Conservation (phyloP, 177 flowering plant species). For the Tripterygium wilfordii region DNA sequence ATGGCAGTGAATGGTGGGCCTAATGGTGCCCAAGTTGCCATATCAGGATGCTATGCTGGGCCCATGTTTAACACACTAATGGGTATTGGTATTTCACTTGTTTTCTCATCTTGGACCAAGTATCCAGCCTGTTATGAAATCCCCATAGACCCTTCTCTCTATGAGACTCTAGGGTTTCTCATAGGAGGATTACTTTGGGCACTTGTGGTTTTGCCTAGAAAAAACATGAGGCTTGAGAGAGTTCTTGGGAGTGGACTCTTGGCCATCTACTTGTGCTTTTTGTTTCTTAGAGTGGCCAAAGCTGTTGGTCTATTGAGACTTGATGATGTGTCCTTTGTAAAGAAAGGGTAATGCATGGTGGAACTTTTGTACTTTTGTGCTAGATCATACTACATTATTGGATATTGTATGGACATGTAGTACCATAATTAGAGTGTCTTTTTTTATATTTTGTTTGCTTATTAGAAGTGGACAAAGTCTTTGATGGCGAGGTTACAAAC, state of each 20-base stretch:
- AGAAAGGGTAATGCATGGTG: too few species aligned
- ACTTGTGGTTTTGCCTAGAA: constrained; percentile 40
- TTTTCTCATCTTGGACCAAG: constrained; percentile 30
- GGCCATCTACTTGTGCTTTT: constrained; percentile 31
- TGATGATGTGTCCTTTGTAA: too few species aligned
- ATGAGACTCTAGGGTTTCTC: constrained; percentile 39
- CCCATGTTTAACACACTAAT: constrained; percentile 49
- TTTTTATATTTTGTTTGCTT: too few species aligned
- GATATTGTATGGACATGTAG: too few species aligned
- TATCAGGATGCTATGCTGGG: constrained; percentile 54
- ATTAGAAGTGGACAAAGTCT: too few species aligned
- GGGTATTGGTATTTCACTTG: constrained; percentile 44
- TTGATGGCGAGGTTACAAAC: too few species aligned
- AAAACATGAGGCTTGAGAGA: constrained; percentile 36
- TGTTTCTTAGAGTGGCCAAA: constrained; percentile 26
- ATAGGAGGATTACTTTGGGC: constrained; percentile 46
- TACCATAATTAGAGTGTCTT: too few species aligned
- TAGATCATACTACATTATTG: too few species aligned
- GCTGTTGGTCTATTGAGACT: constrained; percentile 10
- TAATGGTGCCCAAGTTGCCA: constrained; percentile 41
- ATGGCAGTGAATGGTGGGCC: constrained; percentile 40
- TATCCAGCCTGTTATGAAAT: constrained; percentile 29
- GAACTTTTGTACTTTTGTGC: constrained; percentile 3
- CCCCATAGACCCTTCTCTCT: constrained; percentile 27
- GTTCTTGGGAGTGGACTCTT: constrained; percentile 39